These are phyloP conservation scores for Helianthus annuus DNA, from an alignment of 129 eudicot genomes.

Conservation along the genomic window HanXRQr2.0-SUNRISE NC_035439.2:5047797-5048296, in stretches of 20 bases:
- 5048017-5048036: constrained; percentile 45
- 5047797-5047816: no score
- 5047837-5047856: constrained; percentile 10
- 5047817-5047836: no score
- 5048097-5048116: constrained; percentile 44
- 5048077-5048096: constrained; percentile 52
- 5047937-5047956: constrained; percentile 46
- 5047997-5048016: constrained; percentile 31
- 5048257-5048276: constrained; percentile 49
- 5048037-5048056: constrained; percentile 50
- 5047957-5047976: constrained; percentile 17
- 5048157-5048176: constrained; percentile 50
- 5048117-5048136: constrained; percentile 41
- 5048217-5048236: constrained; percentile 41
- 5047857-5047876: constrained; percentile 18
- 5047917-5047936: constrained; percentile 43
- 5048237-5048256: constrained; percentile 39
- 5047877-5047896: constrained; percentile 22
- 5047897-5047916: constrained; percentile 38
- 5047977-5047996: background rate
- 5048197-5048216: constrained; percentile 49
- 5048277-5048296: constrained; percentile 46
- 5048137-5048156: constrained; percentile 36
- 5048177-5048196: constrained; percentile 43
- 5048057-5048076: constrained; percentile 44